Percentiles rank a stretch among this genome's conserved stretches.
phyloP scores from a whole-genome alignment of 2,329 filamentous ascomycete species.

The Clonostachys rhizophaga region DNA sequence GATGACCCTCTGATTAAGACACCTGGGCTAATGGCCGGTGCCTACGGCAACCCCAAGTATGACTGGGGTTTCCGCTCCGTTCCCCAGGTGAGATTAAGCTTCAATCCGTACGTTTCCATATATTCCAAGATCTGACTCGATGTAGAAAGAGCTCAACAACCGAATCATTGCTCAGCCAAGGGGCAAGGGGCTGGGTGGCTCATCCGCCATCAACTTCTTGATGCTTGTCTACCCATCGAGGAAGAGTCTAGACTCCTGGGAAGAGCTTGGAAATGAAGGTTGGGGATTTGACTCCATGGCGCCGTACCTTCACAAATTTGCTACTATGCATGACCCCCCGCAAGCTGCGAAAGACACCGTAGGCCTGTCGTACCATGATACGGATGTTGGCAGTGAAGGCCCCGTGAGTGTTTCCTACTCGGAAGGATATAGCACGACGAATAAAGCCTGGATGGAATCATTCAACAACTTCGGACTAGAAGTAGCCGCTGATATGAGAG shows the following conservation, averaged over 20 bases:
- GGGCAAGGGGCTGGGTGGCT: slow-evolving; percentile 14
- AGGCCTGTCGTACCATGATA: slow-evolving; percentile 22
- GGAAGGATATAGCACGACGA: slow-evolving; percentile 20
- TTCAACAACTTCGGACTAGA: slow-evolving; percentile 24
- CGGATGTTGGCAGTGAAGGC: slow-evolving; percentile 20
- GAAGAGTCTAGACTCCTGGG: slow-evolving; percentile 15
- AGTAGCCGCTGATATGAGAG: slow-evolving; percentile 22
- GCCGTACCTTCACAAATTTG: slow-evolving; percentile 27
- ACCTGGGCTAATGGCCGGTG: background rate
- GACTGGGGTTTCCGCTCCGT: slow-evolving; percentile 2
- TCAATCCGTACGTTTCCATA: no score
- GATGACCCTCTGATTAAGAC: slow-evolving; percentile 1
- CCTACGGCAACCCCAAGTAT: slow-evolving; percentile 1
- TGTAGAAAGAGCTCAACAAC: slow-evolving; percentile 5
- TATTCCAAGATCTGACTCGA: no score
- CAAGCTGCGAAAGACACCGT: slow-evolving; percentile 16
- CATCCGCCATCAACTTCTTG: slow-evolving; percentile 17
- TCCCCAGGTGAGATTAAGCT: background rate
- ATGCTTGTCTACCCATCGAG: slow-evolving; percentile 10
- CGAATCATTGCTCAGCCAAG: slow-evolving; percentile 10
- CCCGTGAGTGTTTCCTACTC: slow-evolving; percentile 29
- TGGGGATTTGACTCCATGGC: slow-evolving; percentile 19
- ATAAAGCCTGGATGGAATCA: slow-evolving; percentile 28
- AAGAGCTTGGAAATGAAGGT: slow-evolving; percentile 6
- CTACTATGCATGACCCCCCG: slow-evolving; percentile 18